Conservation (phyloP, 2,329 filamentous ascomycete species). For the Arthrobotrys sphaeroides region DNA sequence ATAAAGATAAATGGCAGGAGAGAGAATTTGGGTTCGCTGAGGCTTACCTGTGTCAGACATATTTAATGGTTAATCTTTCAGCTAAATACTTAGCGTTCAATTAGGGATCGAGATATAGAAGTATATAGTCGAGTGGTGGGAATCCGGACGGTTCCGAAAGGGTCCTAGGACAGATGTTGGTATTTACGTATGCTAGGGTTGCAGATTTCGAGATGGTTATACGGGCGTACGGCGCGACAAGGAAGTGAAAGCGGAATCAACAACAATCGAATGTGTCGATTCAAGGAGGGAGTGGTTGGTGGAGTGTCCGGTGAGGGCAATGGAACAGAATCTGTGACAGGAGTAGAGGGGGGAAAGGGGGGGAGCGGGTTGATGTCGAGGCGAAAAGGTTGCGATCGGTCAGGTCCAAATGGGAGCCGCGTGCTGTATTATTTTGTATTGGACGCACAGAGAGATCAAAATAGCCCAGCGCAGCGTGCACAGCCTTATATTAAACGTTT, state of each 20-base stretch:
- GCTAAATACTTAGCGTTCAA: too few relatives aligned
- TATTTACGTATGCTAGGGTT: not conserved
- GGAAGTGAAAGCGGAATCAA: slow-evolving; percentile 24
- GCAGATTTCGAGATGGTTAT: not conserved
- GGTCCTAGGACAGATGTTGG: not conserved
- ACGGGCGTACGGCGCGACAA: not conserved
- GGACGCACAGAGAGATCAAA: not conserved
- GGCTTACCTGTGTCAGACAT: slow-evolving; percentile 44
- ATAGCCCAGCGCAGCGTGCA: not conserved
- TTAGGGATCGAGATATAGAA: not conserved
- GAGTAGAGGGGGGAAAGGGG: not conserved
- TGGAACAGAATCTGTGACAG: not conserved
- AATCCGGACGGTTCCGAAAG: slow-evolving; percentile 7
- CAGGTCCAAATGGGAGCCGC: not conserved
- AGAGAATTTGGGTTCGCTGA: not conserved
- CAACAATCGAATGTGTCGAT: slow-evolving; percentile 49
- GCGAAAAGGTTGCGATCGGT: not conserved
- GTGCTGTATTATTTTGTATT: too few relatives aligned
- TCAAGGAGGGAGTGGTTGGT: not conserved
- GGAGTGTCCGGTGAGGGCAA: not conserved
- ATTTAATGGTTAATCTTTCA: not conserved
- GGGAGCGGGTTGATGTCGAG: not conserved
- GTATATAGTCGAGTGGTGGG: not conserved
- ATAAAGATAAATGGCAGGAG: not conserved
- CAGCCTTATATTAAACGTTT: slow-evolving; percentile 12